Conservation (phyloP, 2,329 filamentous ascomycete species). For the Cladobotryum mycophilum region DNA sequence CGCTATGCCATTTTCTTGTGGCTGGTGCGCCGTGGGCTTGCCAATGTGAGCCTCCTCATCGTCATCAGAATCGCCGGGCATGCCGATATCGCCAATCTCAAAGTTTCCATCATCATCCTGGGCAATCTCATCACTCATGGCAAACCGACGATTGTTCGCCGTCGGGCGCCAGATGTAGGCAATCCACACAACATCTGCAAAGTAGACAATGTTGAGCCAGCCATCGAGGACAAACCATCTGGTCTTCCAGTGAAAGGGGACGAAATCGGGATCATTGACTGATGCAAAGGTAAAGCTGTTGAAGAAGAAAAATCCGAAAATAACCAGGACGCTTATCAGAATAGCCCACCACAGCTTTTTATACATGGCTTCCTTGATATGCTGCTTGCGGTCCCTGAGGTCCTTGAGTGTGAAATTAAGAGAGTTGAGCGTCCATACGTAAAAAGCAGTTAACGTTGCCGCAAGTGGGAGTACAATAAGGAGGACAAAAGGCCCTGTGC, state of each 20-base stretch:
- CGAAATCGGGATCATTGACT: constrained; percentile 76
- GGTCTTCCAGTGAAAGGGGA: constrained; percentile 94
- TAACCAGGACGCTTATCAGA: constrained; percentile 82
- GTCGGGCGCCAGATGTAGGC: constrained; percentile 96
- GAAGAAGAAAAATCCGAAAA: constrained; percentile 98
- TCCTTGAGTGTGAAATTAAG: constrained; percentile 94
- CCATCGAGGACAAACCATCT: constrained; percentile 96
- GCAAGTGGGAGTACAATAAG: constrained; percentile 90
- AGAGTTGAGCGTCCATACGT: constrained; percentile 97
- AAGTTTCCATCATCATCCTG: constrained; percentile 96
- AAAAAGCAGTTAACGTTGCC: constrained; percentile 89
- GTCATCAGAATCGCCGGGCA: constrained; percentile 55
- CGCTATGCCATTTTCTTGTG: constrained; percentile 21
- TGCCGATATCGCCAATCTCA: constrained; percentile 87
- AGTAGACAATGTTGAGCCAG: constrained; percentile 94
- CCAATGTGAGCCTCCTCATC: constrained; percentile 49
- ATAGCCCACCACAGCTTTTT: constrained; percentile 99
- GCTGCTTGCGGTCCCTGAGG: constrained; percentile 87
- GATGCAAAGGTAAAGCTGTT: constrained; percentile 95
- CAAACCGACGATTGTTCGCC: constrained; percentile 92
- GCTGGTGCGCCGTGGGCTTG: constrained; percentile 21
- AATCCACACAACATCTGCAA: constrained; percentile 86
- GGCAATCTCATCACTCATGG: constrained; percentile 98
- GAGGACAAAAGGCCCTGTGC: constrained; percentile 72
- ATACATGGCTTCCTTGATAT: constrained; percentile 92